phyloP scores from a whole-genome alignment of 2,329 filamentous ascomycete genomes.

The Mycosphaerella sp. region DNA sequence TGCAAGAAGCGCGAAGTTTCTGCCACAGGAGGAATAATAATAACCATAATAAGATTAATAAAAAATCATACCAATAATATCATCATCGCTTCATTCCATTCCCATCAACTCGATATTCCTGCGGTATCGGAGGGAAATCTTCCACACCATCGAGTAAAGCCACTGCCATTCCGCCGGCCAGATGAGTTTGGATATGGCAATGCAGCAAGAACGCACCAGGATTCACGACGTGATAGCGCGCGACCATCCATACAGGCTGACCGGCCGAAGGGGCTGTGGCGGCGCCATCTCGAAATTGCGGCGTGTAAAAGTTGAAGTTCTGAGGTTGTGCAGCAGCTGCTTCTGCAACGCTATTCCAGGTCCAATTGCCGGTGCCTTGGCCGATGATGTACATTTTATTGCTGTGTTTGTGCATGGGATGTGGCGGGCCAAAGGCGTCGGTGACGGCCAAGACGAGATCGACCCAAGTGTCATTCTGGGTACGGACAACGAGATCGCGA shows the following conservation, averaged over 20 bases:
- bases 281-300: slow-evolving; percentile 49
- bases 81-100: neutral
- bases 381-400: slow-evolving; percentile 56
- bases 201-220: slow-evolving; percentile 46
- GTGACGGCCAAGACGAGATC: slow-evolving; percentile 30
- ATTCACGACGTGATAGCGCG: slow-evolving; percentile 42
- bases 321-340: slow-evolving; percentile 43
- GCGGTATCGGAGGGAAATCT: slow-evolving; percentile 30
- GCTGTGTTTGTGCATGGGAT: slow-evolving; percentile 60
- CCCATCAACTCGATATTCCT: slow-evolving; percentile 15
- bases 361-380: slow-evolving; percentile 42
- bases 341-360: slow-evolving; percentile 49
- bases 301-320: slow-evolving; percentile 52
- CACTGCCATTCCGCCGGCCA: slow-evolving; percentile 45
- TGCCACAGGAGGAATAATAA: no score
- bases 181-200: slow-evolving; percentile 46
- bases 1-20: no score
- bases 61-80: no score
- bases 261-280: slow-evolving; percentile 7
- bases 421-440: slow-evolving; percentile 42
- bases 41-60: no score
- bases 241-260: slow-evolving; percentile 36
- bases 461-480: slow-evolving; percentile 32
- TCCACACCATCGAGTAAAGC: slow-evolving; percentile 46
- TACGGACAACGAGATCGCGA: slow-evolving; percentile 17